Conservation (phyloP, 2,329 filamentous ascomycete genomes). For the Albifimbria verrucaria region DNA sequence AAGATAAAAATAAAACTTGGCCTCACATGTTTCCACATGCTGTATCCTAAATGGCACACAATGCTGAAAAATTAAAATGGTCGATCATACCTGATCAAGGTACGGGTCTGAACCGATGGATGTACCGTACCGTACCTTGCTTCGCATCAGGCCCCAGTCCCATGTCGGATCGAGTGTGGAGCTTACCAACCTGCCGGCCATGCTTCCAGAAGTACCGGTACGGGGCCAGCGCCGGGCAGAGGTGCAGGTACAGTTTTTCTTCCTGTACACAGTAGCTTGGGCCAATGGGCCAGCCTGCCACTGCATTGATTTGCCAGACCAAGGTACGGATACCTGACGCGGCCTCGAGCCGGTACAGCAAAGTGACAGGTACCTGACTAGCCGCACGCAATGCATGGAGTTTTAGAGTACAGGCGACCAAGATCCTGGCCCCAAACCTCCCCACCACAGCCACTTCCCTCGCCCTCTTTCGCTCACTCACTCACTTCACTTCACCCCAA, state of each 20-base stretch:
- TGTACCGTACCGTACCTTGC: background rate
- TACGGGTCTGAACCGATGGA: background rate
- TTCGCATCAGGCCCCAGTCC: background rate
- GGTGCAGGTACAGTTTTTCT: too few species aligned
- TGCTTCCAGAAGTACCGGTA: too few species aligned
- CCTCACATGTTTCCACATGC: too few species aligned
- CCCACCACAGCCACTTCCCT: slow-evolving; percentile 3
- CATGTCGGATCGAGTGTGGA: background rate
- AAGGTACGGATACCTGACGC: background rate
- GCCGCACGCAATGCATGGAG: too few species aligned
- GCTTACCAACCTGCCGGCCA: background rate
- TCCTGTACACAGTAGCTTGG: background rate
- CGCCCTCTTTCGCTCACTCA: background rate
- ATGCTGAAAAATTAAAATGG: background rate
- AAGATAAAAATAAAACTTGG: too few species aligned
- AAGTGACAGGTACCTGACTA: too few species aligned
- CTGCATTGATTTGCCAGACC: background rate
- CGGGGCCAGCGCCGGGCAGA: too few species aligned
- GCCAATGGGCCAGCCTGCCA: background rate
- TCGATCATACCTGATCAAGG: background rate
- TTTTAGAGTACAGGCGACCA: too few species aligned
- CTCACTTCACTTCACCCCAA: background rate
- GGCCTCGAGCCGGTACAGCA: background rate
- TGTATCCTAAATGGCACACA: background rate
- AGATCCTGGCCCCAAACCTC: too few species aligned